A percentile compares a stretch with the other conserved stretches of the same genome.
Conservation (phyloP, 805 yeast species). For the Yamadazyma sp. region DNA sequence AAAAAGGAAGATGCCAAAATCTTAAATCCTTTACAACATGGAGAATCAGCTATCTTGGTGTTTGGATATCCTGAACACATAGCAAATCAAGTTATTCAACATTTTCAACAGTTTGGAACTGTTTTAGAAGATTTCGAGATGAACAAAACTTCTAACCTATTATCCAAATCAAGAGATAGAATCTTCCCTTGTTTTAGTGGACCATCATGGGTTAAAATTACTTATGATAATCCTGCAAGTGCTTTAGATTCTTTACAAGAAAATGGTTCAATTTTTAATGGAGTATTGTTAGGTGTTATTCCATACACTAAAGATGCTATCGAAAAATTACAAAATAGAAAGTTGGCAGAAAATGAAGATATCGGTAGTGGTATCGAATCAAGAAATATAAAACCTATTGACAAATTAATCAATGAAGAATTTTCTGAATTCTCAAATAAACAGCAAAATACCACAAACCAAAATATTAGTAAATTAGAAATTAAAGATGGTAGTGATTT, state of each 20-base stretch:
- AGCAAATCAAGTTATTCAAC: constrained; percentile 63
- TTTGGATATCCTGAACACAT: constrained; percentile 85
- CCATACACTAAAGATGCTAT: constrained; percentile 62
- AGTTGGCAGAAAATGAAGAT: constrained; percentile 43
- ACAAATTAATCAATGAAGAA: constrained; percentile 4
- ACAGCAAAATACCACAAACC: constrained; percentile 1
- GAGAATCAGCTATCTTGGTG: constrained; percentile 70
- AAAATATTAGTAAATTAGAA: constrained; percentile 22
- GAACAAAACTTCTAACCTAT: constrained; percentile 13
- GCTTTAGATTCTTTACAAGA: constrained; percentile 85
- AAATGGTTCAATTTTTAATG: constrained; percentile 71
- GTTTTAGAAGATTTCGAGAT: constrained; percentile 71
- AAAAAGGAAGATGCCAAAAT: constrained; percentile 6
- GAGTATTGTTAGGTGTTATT: constrained; percentile 61
- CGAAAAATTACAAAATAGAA: constrained; percentile 53
- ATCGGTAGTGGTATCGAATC: constrained; percentile 38
- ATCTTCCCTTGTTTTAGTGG: constrained; percentile 76
- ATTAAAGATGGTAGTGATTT: constrained; percentile 39
- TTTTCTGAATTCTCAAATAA: constrained; percentile 3
- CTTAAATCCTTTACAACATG: constrained; percentile 23
- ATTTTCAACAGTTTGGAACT: constrained; percentile 75
- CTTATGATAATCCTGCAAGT: constrained; percentile 70
- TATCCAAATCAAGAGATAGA: constrained; percentile 12
- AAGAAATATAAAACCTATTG: not conserved
- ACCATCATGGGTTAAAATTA: constrained; percentile 85